Evolutionary conservation across 371 early-diverging fungal species (phyloP).

Genomic region (Capillidium heterosporum): DNA sequence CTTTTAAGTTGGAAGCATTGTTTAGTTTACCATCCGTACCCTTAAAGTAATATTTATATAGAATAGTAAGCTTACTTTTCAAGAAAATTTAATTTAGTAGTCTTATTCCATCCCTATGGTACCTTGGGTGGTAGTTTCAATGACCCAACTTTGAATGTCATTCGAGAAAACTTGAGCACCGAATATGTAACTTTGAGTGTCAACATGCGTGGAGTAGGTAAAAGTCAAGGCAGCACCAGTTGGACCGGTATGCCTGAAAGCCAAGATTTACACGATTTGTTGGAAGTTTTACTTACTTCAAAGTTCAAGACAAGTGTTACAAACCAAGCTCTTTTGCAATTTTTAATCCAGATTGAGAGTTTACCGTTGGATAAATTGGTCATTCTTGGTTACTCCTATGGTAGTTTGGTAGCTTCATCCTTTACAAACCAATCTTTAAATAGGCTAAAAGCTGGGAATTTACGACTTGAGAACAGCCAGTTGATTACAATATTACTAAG

Average conservation of each 20-base stretch:
- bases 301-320: background rate
- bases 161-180: background rate
- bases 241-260: slow-evolving; percentile 1
- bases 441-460: background rate
- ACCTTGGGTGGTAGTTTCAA: background rate
- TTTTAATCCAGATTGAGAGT: background rate
- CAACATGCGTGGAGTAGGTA: background rate
- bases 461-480: background rate
- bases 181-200: background rate
- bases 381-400: slow-evolving; percentile 1
- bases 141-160: background rate
- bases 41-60: too few species aligned
- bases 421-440: background rate
- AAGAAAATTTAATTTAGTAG: background rate
- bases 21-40: too few species aligned
- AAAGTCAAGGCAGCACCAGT: background rate
- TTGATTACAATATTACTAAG: background rate
- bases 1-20: too few species aligned
- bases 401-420: background rate
- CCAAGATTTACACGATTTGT: slow-evolving; percentile 2
- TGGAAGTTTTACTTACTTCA: background rate
- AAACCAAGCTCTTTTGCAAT: background rate
- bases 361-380: background rate
- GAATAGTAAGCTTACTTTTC: too few species aligned
- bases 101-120: slow-evolving; percentile 4